Conservation (phyloP, 1,284 basidiomycete genomes). For the Mycena sp. region DNA sequence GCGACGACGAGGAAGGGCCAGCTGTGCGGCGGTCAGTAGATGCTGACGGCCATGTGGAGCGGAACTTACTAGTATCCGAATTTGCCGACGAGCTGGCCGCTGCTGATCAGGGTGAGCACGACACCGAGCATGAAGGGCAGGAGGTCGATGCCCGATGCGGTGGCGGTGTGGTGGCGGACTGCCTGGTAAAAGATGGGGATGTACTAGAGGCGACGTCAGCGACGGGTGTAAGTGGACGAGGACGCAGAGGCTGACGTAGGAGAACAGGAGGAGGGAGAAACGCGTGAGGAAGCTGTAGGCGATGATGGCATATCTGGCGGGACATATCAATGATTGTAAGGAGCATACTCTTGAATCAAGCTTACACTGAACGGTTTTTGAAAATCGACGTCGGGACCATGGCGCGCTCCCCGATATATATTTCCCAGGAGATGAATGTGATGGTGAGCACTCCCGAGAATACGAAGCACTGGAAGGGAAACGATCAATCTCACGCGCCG, state of each 20-base stretch:
- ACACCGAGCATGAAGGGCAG: slow-evolving; percentile 50
- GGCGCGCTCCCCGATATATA: slow-evolving; percentile 1
- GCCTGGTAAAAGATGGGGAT: slow-evolving; percentile 43
- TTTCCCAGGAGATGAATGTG: neutral
- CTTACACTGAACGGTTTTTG: slow-evolving; percentile 19
- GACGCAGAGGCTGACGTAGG: neutral
- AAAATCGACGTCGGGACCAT: slow-evolving; percentile 24
- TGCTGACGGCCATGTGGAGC: slow-evolving; percentile 53
- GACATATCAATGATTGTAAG: neutral
- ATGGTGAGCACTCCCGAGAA: neutral
- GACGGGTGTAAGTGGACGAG: neutral
- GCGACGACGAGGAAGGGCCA: slow-evolving; percentile 37
- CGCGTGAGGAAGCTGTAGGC: slow-evolving; percentile 22
- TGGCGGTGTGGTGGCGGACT: slow-evolving; percentile 45
- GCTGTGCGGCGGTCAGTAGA: slow-evolving; percentile 44
- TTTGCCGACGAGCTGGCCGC: slow-evolving; percentile 43
- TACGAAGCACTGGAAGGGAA: neutral
- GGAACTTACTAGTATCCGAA: slow-evolving; percentile 20
- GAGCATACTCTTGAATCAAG: neutral
- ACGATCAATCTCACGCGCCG: no score
- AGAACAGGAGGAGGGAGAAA: slow-evolving; percentile 24
- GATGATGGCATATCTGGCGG: slow-evolving; percentile 14
- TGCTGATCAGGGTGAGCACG: slow-evolving; percentile 47
- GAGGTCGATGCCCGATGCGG: slow-evolving; percentile 53
- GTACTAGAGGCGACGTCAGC: neutral